Percentiles rank a stretch among this genome's conserved stretches.
Conservation (phyloP, 371 early-diverging fungal species). For the Umbelopsis sp. region DNA sequence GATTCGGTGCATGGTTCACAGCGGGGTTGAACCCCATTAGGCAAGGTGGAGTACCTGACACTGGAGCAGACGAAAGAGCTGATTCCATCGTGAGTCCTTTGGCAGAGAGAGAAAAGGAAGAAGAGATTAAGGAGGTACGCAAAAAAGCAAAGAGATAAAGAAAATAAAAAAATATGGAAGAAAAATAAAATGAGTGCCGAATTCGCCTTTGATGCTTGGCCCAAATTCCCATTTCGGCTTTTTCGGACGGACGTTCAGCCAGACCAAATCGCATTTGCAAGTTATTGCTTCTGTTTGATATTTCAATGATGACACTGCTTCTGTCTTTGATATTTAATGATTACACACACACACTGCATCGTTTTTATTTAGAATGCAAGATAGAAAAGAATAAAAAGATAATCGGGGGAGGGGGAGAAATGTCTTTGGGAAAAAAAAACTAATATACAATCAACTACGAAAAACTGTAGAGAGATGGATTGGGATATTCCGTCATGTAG, state of each 20-base stretch:
- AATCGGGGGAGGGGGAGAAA: not conserved
- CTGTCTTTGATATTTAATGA: not conserved
- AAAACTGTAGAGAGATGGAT: not conserved
- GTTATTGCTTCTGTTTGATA: too few species aligned
- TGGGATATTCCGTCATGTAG: not conserved
- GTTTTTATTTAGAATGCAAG: not conserved
- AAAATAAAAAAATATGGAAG: not conserved
- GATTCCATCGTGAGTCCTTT: not conserved
- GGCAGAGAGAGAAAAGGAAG: not conserved
- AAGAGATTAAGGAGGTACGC: not conserved
- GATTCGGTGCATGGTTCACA: not conserved
- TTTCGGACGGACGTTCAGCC: not conserved
- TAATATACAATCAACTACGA: not conserved
- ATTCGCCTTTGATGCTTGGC: too few species aligned
- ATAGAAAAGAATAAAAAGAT: not conserved
- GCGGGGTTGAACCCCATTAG: slow-evolving; percentile 4
- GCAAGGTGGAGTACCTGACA: not conserved
- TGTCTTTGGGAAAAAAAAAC: not conserved
- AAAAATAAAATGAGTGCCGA: not conserved
- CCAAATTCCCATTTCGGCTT: not conserved
- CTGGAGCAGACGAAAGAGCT: not conserved
- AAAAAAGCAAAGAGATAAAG: not conserved
- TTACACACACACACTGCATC: slow-evolving; percentile 16
- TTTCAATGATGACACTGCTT: too few species aligned
- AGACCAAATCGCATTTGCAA: too few species aligned